Conservation (phyloP, 2,329 filamentous ascomycete genomes). For the Aspergillus intermedius region DNA sequence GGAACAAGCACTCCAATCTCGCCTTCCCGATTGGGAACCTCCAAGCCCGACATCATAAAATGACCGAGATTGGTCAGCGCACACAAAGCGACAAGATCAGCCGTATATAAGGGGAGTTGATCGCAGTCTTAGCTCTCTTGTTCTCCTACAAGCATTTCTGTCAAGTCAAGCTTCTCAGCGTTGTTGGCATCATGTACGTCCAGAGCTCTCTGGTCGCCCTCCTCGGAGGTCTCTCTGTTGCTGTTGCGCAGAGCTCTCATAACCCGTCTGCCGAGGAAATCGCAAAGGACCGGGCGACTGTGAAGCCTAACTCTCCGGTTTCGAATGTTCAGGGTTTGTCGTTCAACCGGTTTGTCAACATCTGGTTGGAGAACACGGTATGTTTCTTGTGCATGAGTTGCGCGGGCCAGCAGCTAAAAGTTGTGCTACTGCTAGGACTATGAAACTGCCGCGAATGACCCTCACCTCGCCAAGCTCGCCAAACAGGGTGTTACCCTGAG, state of each 20-base stretch:
- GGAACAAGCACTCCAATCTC: not conserved
- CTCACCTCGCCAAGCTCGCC: conserved; percentile 23
- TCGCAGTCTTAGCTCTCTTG: not conserved
- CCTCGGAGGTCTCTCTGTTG: conserved; percentile 15
- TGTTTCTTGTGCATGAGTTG: conserved; percentile 21
- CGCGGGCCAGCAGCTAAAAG: not conserved
- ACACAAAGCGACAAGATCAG: not conserved
- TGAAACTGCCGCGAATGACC: conserved; percentile 57
- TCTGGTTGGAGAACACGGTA: conserved; percentile 72
- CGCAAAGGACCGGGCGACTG: conserved; percentile 44
- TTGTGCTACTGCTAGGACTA: conserved; percentile 40
- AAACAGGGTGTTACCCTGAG: conserved; percentile 54
- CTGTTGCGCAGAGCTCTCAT: conserved; percentile 16
- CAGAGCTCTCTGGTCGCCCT: conserved; percentile 15
- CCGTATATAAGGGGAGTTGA: not conserved
- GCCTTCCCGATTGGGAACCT: not conserved
- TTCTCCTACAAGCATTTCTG: not conserved
- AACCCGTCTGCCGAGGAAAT: conserved; percentile 22
- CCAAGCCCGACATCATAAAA: not conserved
- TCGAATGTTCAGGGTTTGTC: conserved; percentile 62
- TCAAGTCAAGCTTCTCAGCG: not conserved
- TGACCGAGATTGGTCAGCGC: not conserved
- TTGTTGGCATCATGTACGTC: conserved; percentile 12
- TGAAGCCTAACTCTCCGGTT: conserved; percentile 54
- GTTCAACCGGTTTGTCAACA: conserved; percentile 65